Evolutionary conservation across 2,329 filamentous ascomycete genomes (phyloP), one percentile per base, ranked within the genome.

Genomic region (Calonectria honghensis): DNA sequence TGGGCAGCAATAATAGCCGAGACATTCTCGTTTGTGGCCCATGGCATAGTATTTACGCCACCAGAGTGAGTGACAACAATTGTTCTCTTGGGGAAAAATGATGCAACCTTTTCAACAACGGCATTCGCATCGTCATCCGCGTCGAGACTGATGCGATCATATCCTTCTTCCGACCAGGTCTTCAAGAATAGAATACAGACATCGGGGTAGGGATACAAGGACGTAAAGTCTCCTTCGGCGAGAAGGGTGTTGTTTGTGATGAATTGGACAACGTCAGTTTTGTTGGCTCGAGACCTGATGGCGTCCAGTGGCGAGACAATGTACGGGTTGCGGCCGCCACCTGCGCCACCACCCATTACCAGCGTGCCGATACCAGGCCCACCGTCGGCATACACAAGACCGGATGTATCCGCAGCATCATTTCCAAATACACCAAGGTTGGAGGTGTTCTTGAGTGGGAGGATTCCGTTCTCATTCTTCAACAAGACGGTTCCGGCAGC

Each of bases 151-250:
- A 83, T 82, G 51, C 90, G 83, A 77, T 88, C 93, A 1, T 91
- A 91, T 83, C 86, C 84, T 82, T 94, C 93, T 0, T 91, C 91
- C 6, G 93, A 91, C 82, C 93, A 94, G 13, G 87, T 89, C 79
- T 93, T 93, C 78, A 91, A 89, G 77, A 93, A 90, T 0, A 93
- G 89, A 0, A 93, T 83, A 73, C 94, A 96, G 13, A 95, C 88
- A 79, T 95, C 89, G 1, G 88, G 87, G 50, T 5, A 2, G 18
- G 50, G 50, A 18, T 52, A 52, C 27, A 52, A 14, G 4, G 50
- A 52, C 6, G 50, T 31, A 52, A 52, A 52, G 27, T 52, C 50
- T 6, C 50, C 50, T 20, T 52, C 50, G 3, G 50, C 50, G 14
- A 52, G 27, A 6, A 6, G 73, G 1, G 50, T 52, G 27, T 52